Percentiles rank a stretch among this genome's conserved stretches.
Evolutionary conservation across 2,329 filamentous ascomycete genomes (phyloP).

Genomic region (Tympanopsis confertula): DNA sequence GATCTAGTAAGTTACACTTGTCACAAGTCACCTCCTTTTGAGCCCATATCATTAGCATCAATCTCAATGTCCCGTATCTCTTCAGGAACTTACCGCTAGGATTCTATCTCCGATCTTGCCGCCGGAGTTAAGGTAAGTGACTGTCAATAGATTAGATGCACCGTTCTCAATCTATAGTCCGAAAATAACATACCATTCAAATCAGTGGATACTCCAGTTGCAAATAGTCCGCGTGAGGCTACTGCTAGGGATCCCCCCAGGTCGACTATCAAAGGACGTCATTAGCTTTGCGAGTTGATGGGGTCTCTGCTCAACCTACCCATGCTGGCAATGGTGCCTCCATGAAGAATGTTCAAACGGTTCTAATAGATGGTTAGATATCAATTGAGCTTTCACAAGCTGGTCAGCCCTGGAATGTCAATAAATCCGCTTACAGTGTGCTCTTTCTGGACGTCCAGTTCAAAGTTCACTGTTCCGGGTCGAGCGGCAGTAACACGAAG

Average conservation of each 20-base stretch:
- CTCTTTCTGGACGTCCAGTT: conserved; percentile 51
- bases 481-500: conserved; percentile 46
- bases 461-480: conserved; percentile 52
- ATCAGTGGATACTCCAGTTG: conserved; percentile 57
- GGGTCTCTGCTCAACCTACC: conserved; percentile 15
- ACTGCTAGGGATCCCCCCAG: conserved; percentile 56
- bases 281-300: background rate
- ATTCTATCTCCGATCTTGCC: conserved; percentile 51
- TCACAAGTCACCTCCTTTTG: conserved; percentile 47
- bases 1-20: conserved; percentile 50
- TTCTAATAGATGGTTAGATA: conserved; percentile 30
- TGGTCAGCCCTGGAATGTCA: background rate
- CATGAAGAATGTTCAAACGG: conserved; percentile 53
- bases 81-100: conserved; percentile 26
- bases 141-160: conserved; percentile 14
- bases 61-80: background rate
- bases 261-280: conserved; percentile 31
- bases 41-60: conserved; percentile 7
- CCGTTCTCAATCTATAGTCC: background rate
- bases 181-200: conserved; percentile 33
- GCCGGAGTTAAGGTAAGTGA: conserved; percentile 53
- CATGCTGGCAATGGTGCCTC: conserved; percentile 54
- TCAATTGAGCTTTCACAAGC: background rate
- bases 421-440: conserved; percentile 52
- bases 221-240: conserved; percentile 51